Conservation (phyloP, 2,329 filamentous ascomycete species). For the Diaporthe vaccinii region DNA sequence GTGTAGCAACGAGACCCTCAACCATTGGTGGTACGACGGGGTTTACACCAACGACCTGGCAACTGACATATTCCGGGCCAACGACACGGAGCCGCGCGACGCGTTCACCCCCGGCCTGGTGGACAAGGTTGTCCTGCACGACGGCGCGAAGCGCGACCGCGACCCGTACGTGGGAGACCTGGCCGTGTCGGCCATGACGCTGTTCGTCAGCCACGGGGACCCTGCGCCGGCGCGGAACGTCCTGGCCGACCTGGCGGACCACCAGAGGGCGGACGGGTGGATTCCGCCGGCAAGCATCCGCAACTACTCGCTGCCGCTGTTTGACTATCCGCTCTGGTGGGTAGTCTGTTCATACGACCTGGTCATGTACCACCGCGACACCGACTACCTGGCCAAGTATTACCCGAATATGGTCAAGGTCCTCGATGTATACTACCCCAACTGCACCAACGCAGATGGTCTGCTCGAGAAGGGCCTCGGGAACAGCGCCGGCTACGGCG, state of each 20-base stretch:
- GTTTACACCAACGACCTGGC: conserved; percentile 66
- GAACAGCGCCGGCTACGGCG: conserved; percentile 61
- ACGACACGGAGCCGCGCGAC: conserved; percentile 63
- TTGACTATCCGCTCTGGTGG: conserved; percentile 69
- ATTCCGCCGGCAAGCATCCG: conserved; percentile 67
- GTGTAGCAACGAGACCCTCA: conserved; percentile 62
- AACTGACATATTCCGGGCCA: conserved; percentile 59
- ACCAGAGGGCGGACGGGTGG: conserved; percentile 66
- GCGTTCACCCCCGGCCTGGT: conserved; percentile 58
- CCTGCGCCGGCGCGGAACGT: conserved; percentile 59
- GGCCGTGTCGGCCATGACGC: conserved; percentile 62
- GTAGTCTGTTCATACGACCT: conserved; percentile 62
- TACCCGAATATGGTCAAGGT: conserved; percentile 56
- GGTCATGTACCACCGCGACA: conserved; percentile 64
- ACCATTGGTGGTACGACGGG: conserved; percentile 67
- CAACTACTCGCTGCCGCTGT: conserved; percentile 61
- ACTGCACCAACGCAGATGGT: conserved; percentile 52
- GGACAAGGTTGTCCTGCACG: conserved; percentile 61
- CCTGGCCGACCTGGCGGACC: conserved; percentile 61
- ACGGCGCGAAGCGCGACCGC: conserved; percentile 66
- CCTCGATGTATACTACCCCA: conserved; percentile 62
- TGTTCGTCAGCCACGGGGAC: conserved; percentile 61
- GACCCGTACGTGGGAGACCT: conserved; percentile 68
- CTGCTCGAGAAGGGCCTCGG: conserved; percentile 52
- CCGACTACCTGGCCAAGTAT: conserved; percentile 55